phyloP scores from a whole-genome alignment of 768 basidiomycete genomes.

The Lactarius quietus region DNA sequence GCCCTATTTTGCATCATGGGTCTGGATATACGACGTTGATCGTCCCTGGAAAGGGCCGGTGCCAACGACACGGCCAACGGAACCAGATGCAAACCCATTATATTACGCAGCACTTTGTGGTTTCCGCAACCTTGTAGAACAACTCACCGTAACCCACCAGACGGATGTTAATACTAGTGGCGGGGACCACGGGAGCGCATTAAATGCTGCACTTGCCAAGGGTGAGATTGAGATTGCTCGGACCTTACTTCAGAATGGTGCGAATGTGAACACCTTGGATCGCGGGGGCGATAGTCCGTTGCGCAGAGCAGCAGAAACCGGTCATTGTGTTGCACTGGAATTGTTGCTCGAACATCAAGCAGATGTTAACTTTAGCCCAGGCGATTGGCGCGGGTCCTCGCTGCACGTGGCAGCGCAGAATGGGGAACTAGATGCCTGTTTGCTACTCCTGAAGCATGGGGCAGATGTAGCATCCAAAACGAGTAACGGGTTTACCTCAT shows the following conservation, averaged over 20 bases:
- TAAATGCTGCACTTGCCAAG: neutral
- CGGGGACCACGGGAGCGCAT: neutral
- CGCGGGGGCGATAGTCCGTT: neutral
- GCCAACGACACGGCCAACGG: neutral
- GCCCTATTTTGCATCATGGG: neutral
- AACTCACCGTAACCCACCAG: neutral
- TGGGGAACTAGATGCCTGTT: neutral
- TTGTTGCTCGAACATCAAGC: neutral
- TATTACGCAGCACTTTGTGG: constrained; percentile 11
- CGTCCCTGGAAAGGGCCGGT: neutral
- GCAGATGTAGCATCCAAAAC: neutral
- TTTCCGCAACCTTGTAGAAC: neutral
- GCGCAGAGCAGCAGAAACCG: neutral
- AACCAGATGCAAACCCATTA: neutral
- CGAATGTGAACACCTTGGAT: neutral
- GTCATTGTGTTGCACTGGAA: neutral
- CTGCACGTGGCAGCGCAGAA: neutral
- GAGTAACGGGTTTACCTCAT: neutral
- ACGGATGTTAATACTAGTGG: neutral
- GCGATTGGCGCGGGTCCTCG: neutral
- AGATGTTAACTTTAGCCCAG: neutral
- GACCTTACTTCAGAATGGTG: constrained; percentile 2
- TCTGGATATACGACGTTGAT: constrained; percentile 1
- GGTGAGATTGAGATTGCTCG: neutral
- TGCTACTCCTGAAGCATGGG: neutral